A percentile compares a stretch with the other conserved stretches of the same genome.
Evolutionary conservation across 768 basidiomycete species (phyloP).

Genomic region (Boletellus ananiceps): DNA sequence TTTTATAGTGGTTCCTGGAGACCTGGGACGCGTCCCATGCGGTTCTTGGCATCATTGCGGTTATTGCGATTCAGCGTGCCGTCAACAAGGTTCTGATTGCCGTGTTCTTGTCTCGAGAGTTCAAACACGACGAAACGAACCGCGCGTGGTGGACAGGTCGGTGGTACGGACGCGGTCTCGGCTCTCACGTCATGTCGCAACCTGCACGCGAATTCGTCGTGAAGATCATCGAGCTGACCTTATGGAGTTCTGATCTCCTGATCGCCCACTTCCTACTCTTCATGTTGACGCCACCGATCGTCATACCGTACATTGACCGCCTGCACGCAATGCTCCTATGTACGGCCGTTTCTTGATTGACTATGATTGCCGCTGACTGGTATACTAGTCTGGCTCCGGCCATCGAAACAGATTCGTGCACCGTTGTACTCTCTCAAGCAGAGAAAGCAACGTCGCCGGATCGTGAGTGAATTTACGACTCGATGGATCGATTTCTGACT

Average conservation of each 20-base stretch:
- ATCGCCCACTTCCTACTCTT: slow-evolving; percentile 84
- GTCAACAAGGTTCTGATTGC: slow-evolving; percentile 92
- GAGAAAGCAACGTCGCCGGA: slow-evolving; percentile 84
- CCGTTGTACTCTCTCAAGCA: slow-evolving; percentile 89
- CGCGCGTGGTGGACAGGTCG: slow-evolving; percentile 98
- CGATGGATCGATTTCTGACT: slow-evolving; percentile 8
- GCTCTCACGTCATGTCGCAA: slow-evolving; percentile 90
- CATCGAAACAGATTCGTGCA: slow-evolving; percentile 90
- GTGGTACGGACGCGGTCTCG: slow-evolving; percentile 95
- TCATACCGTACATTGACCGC: slow-evolving; percentile 89
- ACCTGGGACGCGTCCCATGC: slow-evolving; percentile 89
- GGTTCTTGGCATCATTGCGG: slow-evolving; percentile 87
- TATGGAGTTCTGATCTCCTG: slow-evolving; percentile 94
- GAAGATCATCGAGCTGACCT: slow-evolving; percentile 93
- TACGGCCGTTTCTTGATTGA: slow-evolving; percentile 33
- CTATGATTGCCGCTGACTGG: slow-evolving; percentile 12
- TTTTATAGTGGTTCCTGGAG: slow-evolving; percentile 84
- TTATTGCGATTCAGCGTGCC: slow-evolving; percentile 88
- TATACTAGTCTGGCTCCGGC: slow-evolving; percentile 82
- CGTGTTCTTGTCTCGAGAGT: slow-evolving; percentile 92
- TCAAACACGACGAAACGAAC: slow-evolving; percentile 99
- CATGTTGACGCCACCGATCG: slow-evolving; percentile 81
- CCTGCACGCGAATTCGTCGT: slow-evolving; percentile 96
- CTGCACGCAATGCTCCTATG: slow-evolving; percentile 89
- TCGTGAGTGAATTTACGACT: slow-evolving; percentile 47